Percentiles rank a stretch among this genome's conserved stretches.
Conservation (phyloP, 1,284 basidiomycete genomes). For the Dichomitus squalens region DNA sequence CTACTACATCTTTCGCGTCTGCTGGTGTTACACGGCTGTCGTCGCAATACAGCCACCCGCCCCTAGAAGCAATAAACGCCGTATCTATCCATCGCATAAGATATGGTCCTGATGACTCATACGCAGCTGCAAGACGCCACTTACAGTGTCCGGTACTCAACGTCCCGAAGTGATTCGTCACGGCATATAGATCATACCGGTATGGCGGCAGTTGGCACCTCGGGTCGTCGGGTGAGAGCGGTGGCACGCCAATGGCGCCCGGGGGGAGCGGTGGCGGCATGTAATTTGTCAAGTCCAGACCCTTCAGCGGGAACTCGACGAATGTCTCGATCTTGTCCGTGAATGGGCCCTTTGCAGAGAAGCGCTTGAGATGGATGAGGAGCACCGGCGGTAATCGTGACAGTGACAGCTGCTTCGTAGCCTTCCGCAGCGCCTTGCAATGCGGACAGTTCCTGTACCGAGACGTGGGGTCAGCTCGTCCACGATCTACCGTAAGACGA, state of each 20-base stretch:
- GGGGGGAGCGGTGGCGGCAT: conserved; percentile 83
- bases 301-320: conserved; percentile 85
- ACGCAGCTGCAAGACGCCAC: conserved; percentile 34
- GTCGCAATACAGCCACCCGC: conserved; percentile 86
- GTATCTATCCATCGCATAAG: conserved; percentile 59
- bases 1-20: conserved; percentile 82
- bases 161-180: conserved; percentile 92
- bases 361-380: conserved; percentile 95
- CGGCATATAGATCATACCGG: conserved; percentile 86
- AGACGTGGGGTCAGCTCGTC: background rate
- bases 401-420: conserved; percentile 85
- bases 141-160: conserved; percentile 91
- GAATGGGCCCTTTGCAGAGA: conserved; percentile 90
- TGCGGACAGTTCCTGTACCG: conserved; percentile 83
- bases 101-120: background rate
- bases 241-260: conserved; percentile 49
- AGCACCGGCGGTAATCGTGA: conserved; percentile 92
- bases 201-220: conserved; percentile 83
- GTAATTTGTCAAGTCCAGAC: conserved; percentile 88
- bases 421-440: conserved; percentile 85
- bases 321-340: conserved; percentile 94
- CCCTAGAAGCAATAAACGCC: conserved; percentile 78
- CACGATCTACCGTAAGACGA: background rate
- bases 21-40: conserved; percentile 77
- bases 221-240: conserved; percentile 66